Percentiles rank a stretch among this genome's conserved stretches.
These are phyloP conservation scores for Murraya koenigii DNA, from an alignment of 345 rosid genomes.

Conservation along the genomic window DNA sequence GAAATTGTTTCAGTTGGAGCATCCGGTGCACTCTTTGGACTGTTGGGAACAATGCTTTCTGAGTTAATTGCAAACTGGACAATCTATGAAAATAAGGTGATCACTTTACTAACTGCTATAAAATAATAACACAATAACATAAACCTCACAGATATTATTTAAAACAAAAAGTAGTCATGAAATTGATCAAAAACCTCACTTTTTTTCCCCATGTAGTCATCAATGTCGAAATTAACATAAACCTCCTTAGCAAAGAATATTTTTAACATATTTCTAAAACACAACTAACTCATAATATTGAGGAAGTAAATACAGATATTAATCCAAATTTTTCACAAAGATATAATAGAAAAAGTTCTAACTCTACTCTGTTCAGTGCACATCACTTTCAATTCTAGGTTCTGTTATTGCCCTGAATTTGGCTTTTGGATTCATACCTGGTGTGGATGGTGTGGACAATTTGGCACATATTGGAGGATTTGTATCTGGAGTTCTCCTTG, in stretches of 20 bases:
- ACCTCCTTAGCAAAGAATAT: background rate
- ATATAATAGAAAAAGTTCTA: background rate
- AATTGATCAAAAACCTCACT: background rate
- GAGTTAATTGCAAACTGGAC: slow-evolving; percentile 96
- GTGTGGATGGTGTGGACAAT: slow-evolving; percentile 56
- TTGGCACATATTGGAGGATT: slow-evolving; percentile 96
- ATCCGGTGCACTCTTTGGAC: slow-evolving; percentile 92
- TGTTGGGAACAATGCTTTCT: slow-evolving; percentile 96
- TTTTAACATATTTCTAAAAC: background rate
- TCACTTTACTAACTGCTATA: background rate
- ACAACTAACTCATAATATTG: background rate
- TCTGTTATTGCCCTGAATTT: slow-evolving; percentile 67
- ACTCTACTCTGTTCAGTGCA: slow-evolving; percentile 49
- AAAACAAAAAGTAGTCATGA: background rate
- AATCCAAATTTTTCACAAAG: background rate
- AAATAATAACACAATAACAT: too few relatives aligned
- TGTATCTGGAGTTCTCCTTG: slow-evolving; percentile 68
- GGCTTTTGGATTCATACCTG: slow-evolving; percentile 68
- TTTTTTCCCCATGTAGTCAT: too few relatives aligned
- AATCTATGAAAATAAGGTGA: slow-evolving; percentile 78
- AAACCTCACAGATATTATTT: too few relatives aligned
- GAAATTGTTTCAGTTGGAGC: slow-evolving; percentile 78
- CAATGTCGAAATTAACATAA: background rate
- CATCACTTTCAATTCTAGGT: slow-evolving; percentile 60
- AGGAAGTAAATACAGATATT: background rate